Evolutionary conservation across 2,329 filamentous ascomycete species (phyloP), one percentile per base, ranked within the genome.

Genomic region (Hypoxylon sp.): DNA sequence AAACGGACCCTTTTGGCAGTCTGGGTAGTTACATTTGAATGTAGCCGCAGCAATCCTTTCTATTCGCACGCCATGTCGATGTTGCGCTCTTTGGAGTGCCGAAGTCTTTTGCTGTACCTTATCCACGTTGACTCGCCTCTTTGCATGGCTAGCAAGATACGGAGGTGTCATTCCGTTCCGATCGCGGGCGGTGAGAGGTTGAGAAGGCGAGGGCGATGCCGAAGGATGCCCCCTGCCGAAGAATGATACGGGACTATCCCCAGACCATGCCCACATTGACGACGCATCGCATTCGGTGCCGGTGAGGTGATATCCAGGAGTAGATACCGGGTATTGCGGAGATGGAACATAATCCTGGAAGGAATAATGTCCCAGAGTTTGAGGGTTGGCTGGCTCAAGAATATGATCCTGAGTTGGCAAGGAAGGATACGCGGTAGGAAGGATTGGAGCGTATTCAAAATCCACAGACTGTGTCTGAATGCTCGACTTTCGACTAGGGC

Each of bases 101-200:
- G 75, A 78, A 0, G 81, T 82, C 76, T 80, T 84, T 60, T 81
- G 80, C 70, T 83, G 82, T 8, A 81, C 79, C 62, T 82, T 80
- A 47, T 82, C 79, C 4, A 83, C 75, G 72, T 80, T 79, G 64
- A 82, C 77, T 70, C 81, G 80, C 58, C 81, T 79, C 55, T 81
- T 80, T 3, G 76, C 73, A 27, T 79, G 77, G 53, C 78, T 74
- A 1, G 53, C 27, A 10, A 66, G 21, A 73, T 75, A 71, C 6
- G 53, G 55, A 8, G 51, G 61, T n/a, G 67, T 57, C n/a, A 72
- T 44, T 35, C 44, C 62, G 13, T 66, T 57, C 17, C 65, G 56
- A 35, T 71, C 71, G 79, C 77, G 37, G 76, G 78, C 27, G 72
- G 69, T 13, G 75, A 75, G 3, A 77, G 73, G 10, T 76, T 77